Evolutionary conservation across 139 green algal species (phyloP), one percentile per base, ranked within the genome.

Genomic region (Auxenochlorella pyrenoidosa): DNA sequence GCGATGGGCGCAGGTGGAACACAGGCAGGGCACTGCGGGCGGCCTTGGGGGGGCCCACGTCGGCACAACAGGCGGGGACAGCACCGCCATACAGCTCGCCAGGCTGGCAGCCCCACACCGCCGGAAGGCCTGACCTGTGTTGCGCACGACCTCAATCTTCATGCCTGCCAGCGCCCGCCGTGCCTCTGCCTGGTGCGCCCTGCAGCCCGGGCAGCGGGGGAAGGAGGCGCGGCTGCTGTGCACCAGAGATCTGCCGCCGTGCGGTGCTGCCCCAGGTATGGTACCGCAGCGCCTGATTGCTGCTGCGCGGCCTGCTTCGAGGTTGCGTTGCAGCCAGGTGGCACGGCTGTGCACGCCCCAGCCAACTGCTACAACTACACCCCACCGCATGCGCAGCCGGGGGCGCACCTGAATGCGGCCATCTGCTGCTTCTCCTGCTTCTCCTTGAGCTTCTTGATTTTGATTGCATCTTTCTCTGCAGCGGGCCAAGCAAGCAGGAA

Each of bases 401-500:
- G 89, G 90, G 71, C 88, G 86, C 65, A 81, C 84, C 41, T 90
- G 72, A 95, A 90, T 0, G 93, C 94, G 43, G 94, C 92, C 41
- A 92, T 85, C 43, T 87, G 71, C 41, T 83, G 76, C 34, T 80
- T 84, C 88, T 96, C 90, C 82, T 94, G 89, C 83, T 93, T 95
- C 38, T 91, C 86, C 13, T 88, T 68, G 44, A 90, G 87, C 89
- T 91, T 96, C 21, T 94, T 89, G 36, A 97, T 90, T 85, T 97
- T 97, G 0, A 71, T 81, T 4, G 84, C 82, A 71, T 98, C 95
- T 86, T 95, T 95, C 32, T 93, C 88, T 51, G 72, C 63, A 59
- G 86, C 58, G 34, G 32, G 34, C 76, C 38, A 8, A 5, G 0
- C 28, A 5, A 47, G 54, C 51, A 83, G 47, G 32, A 71, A 38